These are phyloP conservation scores for Odonthalia washingtoniensis DNA, from an alignment of 31 red algal species.

Conservation along the genomic window DNA sequence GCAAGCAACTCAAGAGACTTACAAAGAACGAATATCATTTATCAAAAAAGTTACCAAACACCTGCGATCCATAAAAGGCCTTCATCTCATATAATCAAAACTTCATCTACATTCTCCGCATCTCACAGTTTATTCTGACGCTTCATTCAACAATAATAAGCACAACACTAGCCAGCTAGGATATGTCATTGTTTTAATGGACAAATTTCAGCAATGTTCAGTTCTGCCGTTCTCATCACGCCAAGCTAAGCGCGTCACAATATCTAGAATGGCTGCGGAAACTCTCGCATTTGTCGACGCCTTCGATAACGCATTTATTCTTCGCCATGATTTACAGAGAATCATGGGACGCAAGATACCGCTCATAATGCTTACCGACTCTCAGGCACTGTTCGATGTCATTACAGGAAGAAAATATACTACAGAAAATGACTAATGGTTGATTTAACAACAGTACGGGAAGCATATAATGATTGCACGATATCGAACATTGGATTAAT, in stretches of 20 bases:
- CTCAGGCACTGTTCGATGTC: conserved; percentile 41
- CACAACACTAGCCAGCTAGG: conserved; percentile 22
- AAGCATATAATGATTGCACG: conserved; percentile 47
- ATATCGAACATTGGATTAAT: too few relatives aligned
- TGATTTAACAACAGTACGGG: conserved; percentile 33
- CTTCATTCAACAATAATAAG: conserved; percentile 23
- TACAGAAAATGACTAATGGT: conserved; percentile 56
- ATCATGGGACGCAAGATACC: conserved; percentile 31
- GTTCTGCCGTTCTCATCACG: conserved; percentile 19
- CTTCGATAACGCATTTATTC: conserved; percentile 38
- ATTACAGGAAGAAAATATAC: conserved; percentile 19
- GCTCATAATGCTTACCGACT: conserved; percentile 52
- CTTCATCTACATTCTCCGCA: conserved; percentile 12
- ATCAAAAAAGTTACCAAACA: neutral
- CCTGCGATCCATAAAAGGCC: neutral
- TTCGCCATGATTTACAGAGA: conserved; percentile 22
- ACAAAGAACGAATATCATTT: neutral
- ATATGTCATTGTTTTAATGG: conserved; percentile 22
- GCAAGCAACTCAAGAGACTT: conserved; percentile 11
- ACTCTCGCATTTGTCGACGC: conserved; percentile 18
- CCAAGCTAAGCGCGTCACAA: neutral
- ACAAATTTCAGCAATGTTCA: neutral
- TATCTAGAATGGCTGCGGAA: conserved; percentile 31
- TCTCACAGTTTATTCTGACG: conserved; percentile 30
- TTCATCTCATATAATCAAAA: neutral